A percentile compares a stretch with the other conserved stretches of the same genome.
Conservation (phyloP, 2,329 filamentous ascomycete species). For the Daldinia sp. region DNA sequence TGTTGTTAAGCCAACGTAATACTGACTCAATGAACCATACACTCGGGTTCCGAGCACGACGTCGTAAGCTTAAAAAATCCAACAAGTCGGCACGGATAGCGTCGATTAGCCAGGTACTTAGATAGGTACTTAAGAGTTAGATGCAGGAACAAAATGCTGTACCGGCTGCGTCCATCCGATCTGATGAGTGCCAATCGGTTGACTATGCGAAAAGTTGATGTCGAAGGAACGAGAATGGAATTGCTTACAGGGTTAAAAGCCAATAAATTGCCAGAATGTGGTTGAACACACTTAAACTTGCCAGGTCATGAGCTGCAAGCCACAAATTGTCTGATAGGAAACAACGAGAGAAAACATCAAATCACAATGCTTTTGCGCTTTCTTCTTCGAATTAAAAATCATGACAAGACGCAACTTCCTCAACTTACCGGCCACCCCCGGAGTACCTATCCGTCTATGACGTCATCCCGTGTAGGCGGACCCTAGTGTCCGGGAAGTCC, state of each 20-base stretch:
- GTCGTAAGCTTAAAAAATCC: conserved; percentile 3
- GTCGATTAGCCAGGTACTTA: conserved; percentile 9
- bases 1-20: not conserved
- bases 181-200: not conserved
- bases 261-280: not conserved
- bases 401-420: conserved; percentile 11
- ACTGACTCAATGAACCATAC: conserved; percentile 2
- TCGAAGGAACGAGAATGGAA: not conserved
- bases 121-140: not conserved
- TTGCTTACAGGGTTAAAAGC: not conserved
- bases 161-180: not conserved
- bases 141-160: conserved; percentile 25
- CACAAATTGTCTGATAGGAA: not conserved
- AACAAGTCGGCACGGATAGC: not conserved
- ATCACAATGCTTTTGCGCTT: not conserved
- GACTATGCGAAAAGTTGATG: not conserved
- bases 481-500: conserved; percentile 10
- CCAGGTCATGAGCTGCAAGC: conserved; percentile 1
- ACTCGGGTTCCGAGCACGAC: conserved; percentile 12
- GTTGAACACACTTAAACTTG: not conserved
- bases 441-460: conserved; percentile 13
- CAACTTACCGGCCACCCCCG: not conserved
- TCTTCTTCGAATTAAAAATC: not conserved
- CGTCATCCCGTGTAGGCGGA: conserved; percentile 21
- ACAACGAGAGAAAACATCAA: conserved; percentile 1